Conservation (phyloP, 371 early-diverging fungal genomes). For the Rhizopus stolonifer region DNA sequence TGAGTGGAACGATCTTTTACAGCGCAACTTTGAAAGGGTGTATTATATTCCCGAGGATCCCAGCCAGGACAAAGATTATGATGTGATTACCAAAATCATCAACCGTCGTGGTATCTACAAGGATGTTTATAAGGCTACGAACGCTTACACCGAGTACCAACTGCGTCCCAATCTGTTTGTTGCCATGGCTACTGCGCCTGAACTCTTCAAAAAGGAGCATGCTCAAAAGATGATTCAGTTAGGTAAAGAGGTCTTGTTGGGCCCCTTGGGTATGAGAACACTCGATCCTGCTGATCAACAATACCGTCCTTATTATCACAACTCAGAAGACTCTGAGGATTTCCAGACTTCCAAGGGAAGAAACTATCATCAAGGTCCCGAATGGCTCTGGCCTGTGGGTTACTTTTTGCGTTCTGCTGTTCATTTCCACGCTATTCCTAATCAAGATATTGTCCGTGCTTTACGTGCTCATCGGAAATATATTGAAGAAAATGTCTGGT, state of each 20-base stretch:
- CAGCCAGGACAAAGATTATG: slow-evolving; percentile 59
- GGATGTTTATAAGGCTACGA: slow-evolving; percentile 77
- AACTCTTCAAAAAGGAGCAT: slow-evolving; percentile 79
- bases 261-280: slow-evolving; percentile 94
- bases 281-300: slow-evolving; percentile 88
- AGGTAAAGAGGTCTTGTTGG: slow-evolving; percentile 67
- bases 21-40: slow-evolving; percentile 79
- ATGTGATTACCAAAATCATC: slow-evolving; percentile 66
- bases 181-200: slow-evolving; percentile 95
- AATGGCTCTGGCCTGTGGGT: slow-evolving; percentile 95
- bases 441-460: slow-evolving; percentile 57
- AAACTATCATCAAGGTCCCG: slow-evolving; percentile 97
- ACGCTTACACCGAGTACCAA: slow-evolving; percentile 85
- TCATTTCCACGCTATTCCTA: slow-evolving; percentile 55
- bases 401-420: slow-evolving; percentile 86
- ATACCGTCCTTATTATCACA: slow-evolving; percentile 91
- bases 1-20: slow-evolving; percentile 80
- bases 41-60: slow-evolving; percentile 80
- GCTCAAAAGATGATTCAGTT: slow-evolving; percentile 69
- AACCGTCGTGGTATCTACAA: slow-evolving; percentile 96
- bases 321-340: slow-evolving; percentile 86
- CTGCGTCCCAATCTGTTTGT: slow-evolving; percentile 89
- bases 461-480: slow-evolving; percentile 75
- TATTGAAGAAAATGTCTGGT: slow-evolving; percentile 68
- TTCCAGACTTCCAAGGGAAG: slow-evolving; percentile 86